Evolutionary conservation across 139 green algal genomes (phyloP).

Genomic region (Spirogloea muscicola): DNA sequence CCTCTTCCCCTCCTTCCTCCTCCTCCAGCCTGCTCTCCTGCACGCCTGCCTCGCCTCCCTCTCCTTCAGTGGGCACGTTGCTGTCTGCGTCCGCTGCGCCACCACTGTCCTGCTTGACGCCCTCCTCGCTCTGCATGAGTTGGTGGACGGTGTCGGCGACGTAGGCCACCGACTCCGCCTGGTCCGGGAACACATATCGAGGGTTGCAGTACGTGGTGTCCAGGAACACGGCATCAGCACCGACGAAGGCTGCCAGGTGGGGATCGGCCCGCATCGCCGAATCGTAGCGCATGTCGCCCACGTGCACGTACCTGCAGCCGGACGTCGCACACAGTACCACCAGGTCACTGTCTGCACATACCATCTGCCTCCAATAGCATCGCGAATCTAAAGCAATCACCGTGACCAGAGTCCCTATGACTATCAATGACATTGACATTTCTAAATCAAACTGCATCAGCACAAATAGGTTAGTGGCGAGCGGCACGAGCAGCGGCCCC

Average conservation of each 20-base stretch:
- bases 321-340: no score
- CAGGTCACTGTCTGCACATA: no score
- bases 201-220: constrained; percentile 52
- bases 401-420: no score
- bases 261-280: constrained; percentile 8
- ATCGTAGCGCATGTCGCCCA: constrained; percentile 33
- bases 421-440: no score
- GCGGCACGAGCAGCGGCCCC: no score
- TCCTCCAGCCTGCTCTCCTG: neutral
- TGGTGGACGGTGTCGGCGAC: constrained; percentile 6
- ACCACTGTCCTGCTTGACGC: neutral
- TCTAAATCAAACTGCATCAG: no score
- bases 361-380: no score
- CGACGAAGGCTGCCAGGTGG: constrained; percentile 10
- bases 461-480: no score
- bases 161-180: constrained; percentile 43
- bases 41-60: no score
- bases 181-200: constrained; percentile 35
- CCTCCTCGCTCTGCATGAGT: constrained; percentile 20
- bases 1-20: neutral
- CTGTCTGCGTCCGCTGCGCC: neutral
- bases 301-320: constrained; percentile 40
- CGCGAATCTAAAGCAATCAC: no score
- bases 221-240: constrained; percentile 41
- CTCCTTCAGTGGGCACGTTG: no score